Percentiles rank a stretch among this genome's conserved stretches.
Evolutionary conservation across 2,329 filamentous ascomycete species (phyloP).

Genomic region (Fusarium veterinarium): DNA sequence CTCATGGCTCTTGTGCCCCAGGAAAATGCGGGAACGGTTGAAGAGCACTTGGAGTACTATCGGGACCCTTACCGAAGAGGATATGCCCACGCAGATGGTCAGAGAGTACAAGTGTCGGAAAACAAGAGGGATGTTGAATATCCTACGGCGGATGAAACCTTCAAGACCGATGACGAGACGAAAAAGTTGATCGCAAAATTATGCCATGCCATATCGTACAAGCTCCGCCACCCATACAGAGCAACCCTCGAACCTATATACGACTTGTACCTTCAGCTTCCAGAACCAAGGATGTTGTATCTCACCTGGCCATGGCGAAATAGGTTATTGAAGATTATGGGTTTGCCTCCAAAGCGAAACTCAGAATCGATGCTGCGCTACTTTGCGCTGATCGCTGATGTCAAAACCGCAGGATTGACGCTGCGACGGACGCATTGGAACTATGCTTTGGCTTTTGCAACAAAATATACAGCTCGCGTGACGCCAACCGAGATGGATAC

Average conservation of each 20-base stretch:
- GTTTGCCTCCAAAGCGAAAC: conserved; percentile 68
- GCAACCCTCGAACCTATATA: conserved; percentile 60
- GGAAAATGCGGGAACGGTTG: conserved; percentile 59
- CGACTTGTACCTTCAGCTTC: conserved; percentile 61
- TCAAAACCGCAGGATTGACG: conserved; percentile 77
- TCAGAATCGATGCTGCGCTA: conserved; percentile 80
- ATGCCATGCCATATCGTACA: conserved; percentile 53
- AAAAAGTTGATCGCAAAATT: conserved; percentile 54
- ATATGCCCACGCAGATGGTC: conserved; percentile 64
- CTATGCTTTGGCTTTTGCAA: conserved; percentile 81
- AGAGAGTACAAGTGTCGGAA: conserved; percentile 62
- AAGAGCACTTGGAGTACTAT: conserved; percentile 65
- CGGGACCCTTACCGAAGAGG: conserved; percentile 65
- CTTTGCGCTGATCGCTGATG: conserved; percentile 84
- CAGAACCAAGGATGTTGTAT: conserved; percentile 64
- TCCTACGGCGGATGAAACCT: conserved; percentile 57
- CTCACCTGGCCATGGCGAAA: conserved; percentile 67
- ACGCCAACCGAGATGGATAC: conserved; percentile 69
- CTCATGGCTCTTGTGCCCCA: conserved; percentile 65
- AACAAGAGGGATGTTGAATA: conserved; percentile 60
- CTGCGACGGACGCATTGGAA: conserved; percentile 82
- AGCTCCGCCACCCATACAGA: conserved; percentile 56
- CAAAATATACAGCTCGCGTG: conserved; percentile 72
- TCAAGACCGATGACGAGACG: conserved; percentile 50
- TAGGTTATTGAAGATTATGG: conserved; percentile 74